Conservation (phyloP, 2,329 filamentous ascomycete species). For the Colletotrichum theobromicola region DNA sequence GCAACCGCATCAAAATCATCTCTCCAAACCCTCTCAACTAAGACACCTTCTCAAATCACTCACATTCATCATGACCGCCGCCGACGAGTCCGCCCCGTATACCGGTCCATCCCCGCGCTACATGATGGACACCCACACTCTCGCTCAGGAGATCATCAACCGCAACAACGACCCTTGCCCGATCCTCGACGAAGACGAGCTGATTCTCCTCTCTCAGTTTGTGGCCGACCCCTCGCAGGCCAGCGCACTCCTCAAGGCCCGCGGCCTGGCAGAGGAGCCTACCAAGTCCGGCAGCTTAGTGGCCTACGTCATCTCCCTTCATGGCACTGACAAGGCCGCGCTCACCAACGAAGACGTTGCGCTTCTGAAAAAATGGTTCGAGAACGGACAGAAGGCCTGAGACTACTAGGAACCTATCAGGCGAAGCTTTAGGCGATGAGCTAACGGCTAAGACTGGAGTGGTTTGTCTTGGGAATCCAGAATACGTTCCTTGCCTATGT, state of each 20-base stretch:
- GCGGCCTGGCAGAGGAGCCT: neutral
- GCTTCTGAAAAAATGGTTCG: conserved; percentile 19
- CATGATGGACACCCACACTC: conserved; percentile 21
- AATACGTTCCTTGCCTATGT: too few species aligned
- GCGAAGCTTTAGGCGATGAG: neutral
- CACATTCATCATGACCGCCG: neutral
- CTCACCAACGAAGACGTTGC: conserved; percentile 12
- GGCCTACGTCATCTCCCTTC: conserved; percentile 13
- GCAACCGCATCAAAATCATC: neutral
- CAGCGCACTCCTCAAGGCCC: neutral
- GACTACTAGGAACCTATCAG: neutral
- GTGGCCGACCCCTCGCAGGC: neutral
- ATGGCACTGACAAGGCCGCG: conserved; percentile 5
- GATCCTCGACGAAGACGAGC: conserved; percentile 15
- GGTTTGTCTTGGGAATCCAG: too few species aligned
- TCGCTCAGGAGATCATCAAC: conserved; percentile 22
- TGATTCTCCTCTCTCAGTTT: conserved; percentile 6
- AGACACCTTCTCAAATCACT: neutral
- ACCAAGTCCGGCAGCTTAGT: conserved; percentile 5
- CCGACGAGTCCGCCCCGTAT: neutral
- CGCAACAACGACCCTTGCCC: conserved; percentile 18
- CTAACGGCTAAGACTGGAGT: too few species aligned
- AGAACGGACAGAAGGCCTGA: neutral
- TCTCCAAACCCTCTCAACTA: too few species aligned
- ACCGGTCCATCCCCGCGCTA: conserved; percentile 16